These are phyloP conservation scores for Bimuria novae-zelandiae DNA, from an alignment of 2,329 filamentous ascomycete species.

Conservation along the genomic window DNA sequence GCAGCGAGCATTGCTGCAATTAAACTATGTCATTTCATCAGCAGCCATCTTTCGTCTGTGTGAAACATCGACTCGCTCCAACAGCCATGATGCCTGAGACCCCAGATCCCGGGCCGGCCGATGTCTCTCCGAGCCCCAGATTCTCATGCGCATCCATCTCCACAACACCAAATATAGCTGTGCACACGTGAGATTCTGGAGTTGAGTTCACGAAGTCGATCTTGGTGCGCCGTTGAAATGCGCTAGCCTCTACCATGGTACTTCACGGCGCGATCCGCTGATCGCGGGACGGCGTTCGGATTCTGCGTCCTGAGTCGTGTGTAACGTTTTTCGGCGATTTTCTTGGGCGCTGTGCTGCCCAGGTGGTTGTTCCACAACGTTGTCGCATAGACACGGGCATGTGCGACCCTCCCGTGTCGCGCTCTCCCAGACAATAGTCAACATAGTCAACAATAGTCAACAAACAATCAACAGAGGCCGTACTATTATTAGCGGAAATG, in stretches of 20 bases:
- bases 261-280: conserved; percentile 3
- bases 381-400: background rate
- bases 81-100: background rate
- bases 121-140: background rate
- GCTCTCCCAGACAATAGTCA: background rate
- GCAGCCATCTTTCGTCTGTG: background rate
- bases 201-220: background rate
- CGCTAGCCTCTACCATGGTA: background rate
- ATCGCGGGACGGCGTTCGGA: background rate
- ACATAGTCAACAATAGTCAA: background rate
- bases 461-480: background rate
- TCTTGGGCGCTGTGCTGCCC: too few species aligned
- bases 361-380: background rate
- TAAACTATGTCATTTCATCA: background rate
- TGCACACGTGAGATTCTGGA: background rate
- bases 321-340: background rate
- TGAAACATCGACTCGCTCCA: background rate
- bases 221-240: background rate
- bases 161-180: background rate
- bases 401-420: background rate
- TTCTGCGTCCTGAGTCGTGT: background rate
- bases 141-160: background rate
- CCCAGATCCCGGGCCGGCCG: background rate
- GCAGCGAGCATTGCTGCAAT: conserved; percentile 5
- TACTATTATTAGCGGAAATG: background rate